phyloP scores from a whole-genome alignment of 2,329 filamentous ascomycete genomes.

The Fusarium irregulare region DNA sequence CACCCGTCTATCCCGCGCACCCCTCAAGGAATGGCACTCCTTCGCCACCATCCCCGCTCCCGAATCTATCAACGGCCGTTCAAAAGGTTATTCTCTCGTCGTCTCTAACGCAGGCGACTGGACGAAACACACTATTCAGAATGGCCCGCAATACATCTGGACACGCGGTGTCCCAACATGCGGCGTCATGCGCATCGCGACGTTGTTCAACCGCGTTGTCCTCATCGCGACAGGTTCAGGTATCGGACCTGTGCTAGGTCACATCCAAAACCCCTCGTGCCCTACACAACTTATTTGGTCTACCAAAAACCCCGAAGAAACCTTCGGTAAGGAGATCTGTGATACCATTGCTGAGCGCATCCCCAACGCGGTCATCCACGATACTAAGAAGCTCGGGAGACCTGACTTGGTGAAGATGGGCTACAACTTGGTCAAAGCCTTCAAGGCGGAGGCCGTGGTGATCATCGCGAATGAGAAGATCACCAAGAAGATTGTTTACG shows the following conservation, averaged over 20 bases:
- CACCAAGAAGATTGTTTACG: conserved; percentile 75
- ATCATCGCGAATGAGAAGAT: conserved; percentile 77
- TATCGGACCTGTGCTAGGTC: conserved; percentile 74
- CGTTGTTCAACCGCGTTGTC: conserved; percentile 73
- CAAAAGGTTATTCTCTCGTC: conserved; percentile 71
- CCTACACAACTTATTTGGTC: conserved; percentile 75
- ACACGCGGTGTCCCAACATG: conserved; percentile 74
- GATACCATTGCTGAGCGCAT: conserved; percentile 67
- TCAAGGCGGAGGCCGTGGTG: conserved; percentile 75
- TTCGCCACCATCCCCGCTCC: conserved; percentile 79
- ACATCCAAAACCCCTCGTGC: conserved; percentile 62
- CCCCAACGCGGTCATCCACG: conserved; percentile 72
- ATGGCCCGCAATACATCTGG: conserved; percentile 72
- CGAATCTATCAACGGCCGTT: conserved; percentile 41
- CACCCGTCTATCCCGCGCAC: conserved; percentile 68
- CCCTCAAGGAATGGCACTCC: conserved; percentile 77
- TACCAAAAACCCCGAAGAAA: conserved; percentile 69
- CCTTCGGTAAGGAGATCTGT: conserved; percentile 70
- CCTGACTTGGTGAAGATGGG: conserved; percentile 64
- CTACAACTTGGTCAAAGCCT: conserved; percentile 66
- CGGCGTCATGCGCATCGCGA: conserved; percentile 74
- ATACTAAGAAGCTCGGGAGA: conserved; percentile 70
- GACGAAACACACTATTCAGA: conserved; percentile 73
- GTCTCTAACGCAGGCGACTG: conserved; percentile 81
- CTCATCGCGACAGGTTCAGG: conserved; percentile 79